Evolutionary conservation across 163 green algal species (phyloP).

Genomic region (Scenedesmus sp.): DNA sequence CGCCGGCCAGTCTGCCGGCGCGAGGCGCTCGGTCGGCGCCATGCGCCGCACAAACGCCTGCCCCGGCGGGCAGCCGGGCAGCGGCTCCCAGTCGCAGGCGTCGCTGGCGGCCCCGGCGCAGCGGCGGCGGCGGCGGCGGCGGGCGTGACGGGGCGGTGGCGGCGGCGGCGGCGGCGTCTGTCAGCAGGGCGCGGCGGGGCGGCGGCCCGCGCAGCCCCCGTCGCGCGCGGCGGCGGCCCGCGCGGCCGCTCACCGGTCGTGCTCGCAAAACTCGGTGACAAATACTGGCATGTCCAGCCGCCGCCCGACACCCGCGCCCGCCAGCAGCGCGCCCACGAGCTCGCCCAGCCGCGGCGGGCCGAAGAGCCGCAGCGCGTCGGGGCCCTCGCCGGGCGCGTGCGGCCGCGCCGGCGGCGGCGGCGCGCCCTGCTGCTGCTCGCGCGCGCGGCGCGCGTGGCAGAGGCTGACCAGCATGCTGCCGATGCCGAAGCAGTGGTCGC

Average conservation of each 20-base stretch:
- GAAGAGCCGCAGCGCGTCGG: conserved; percentile 13
- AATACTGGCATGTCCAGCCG: conserved; percentile 52
- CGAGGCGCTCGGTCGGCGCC: not conserved
- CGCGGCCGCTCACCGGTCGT: conserved; percentile 23
- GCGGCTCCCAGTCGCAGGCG: conserved; percentile 8
- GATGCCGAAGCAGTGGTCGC: conserved; percentile 97
- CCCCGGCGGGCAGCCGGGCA: conserved; percentile 6
- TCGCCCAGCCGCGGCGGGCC: conserved; percentile 60
- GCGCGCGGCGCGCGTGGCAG: conserved; percentile 28
- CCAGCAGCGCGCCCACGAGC: conserved; percentile 56
- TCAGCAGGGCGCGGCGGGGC: no score
- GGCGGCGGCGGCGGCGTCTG: no score
- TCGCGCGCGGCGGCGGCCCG: not conserved
- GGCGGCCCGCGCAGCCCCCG: not conserved
- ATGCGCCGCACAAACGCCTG: conserved; percentile 13
- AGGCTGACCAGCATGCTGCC: conserved; percentile 68
- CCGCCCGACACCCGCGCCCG: conserved; percentile 39
- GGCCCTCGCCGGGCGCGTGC: conserved; percentile 17
- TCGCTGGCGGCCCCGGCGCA: not conserved
- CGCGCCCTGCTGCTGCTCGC: conserved; percentile 13
- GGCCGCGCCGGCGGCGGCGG: conserved; percentile 12
- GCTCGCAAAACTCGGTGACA: conserved; percentile 57
- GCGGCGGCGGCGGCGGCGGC: not conserved
- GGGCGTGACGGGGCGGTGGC: no score
- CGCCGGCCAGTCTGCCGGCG: not conserved